These are phyloP conservation scores for Blastocystis sp. DNA, from an alignment of 352 stramenopile species.

Conservation along the genomic window DNA sequence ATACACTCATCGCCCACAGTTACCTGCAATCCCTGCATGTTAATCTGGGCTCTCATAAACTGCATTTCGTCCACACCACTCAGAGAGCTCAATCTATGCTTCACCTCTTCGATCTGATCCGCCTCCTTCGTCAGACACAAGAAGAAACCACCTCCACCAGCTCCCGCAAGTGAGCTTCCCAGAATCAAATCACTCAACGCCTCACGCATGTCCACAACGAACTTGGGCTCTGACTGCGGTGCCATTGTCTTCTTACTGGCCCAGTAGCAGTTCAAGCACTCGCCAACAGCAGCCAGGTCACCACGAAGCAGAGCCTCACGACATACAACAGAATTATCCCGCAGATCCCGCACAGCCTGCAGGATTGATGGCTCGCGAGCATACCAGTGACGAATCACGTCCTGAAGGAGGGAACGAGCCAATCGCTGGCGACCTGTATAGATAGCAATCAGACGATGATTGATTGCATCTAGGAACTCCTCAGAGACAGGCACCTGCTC, in stretches of 20 bases:
- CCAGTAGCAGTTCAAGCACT: conserved; percentile 60
- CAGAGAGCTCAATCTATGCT: background rate
- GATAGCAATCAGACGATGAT: conserved; percentile 58
- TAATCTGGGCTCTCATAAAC: conserved; percentile 52
- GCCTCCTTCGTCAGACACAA: conserved; percentile 55
- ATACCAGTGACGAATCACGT: conserved; percentile 63
- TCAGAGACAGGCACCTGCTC: background rate
- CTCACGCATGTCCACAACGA: conserved; percentile 58
- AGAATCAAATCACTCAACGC: conserved; percentile 33
- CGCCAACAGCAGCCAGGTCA: conserved; percentile 37
- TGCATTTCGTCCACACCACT: conserved; percentile 30
- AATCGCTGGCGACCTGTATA: conserved; percentile 62
- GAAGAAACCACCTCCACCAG: conserved; percentile 63
- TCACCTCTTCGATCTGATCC: conserved; percentile 47
- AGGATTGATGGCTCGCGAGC: conserved; percentile 55
- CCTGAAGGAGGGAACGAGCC: conserved; percentile 57
- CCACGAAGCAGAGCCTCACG: conserved; percentile 1
- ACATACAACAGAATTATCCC: conserved; percentile 34
- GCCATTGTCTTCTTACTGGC: conserved; percentile 63
- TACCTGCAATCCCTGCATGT: conserved; percentile 57
- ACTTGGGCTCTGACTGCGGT: conserved; percentile 60
- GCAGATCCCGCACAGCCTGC: conserved; percentile 47
- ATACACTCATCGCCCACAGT: conserved; percentile 52
- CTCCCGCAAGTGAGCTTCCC: conserved; percentile 42
- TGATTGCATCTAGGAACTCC: conserved; percentile 42